Base-by-base conservation (phyloP, 2,329 filamentous ascomycete genomes). In the Epichloe festucae region DNA sequence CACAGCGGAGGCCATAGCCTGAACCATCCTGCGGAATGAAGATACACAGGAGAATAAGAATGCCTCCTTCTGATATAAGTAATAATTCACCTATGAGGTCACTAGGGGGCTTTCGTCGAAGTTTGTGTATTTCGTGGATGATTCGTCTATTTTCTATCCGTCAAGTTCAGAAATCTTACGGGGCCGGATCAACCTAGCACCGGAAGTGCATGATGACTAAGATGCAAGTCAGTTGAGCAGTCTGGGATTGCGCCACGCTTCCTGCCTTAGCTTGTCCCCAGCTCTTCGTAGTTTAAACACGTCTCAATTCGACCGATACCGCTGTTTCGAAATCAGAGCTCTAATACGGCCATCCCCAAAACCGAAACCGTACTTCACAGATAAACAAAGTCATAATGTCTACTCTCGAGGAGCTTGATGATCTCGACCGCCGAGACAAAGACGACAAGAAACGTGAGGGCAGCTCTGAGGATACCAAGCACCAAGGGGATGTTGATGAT, bases 331-430 rank as follows among this genome's bases (percentile, higher is more conserved):
- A 8, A 49, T 15, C 17, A 39, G 12, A 39, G 36, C 15, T 39
- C 36, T n/a, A n/a, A 8, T 14, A 14, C 36, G 12, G 11, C 36
- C 36, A 39, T 39, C 4, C 5, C 19, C 4, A 45, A n/a, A 45
- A 11, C 19, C 6, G n/a, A 11, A 7, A 10, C n/a, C 14, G 14
- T 21, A 21, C 35, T 49, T 8, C 34, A 41, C 46, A 36, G 5
- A 35, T 3, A 44, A 23, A 14, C 17, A 17, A 46, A 42, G 41
- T 34, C 49, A 75, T 57, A 67, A 94, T 94, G 89, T 89, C 89
- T 61, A 93, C 87, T 60, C 82, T 94, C 63, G 89, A 95, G 74
- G 89, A 94, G 74, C 85, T 94, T 65, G 88, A 94, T 67, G 87
- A 90, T 69, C 77, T 94, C 68, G 86, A 93, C 75, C 85, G 84